phyloP scores from a whole-genome alignment of 306 rosid genomes.

The Dalbergia cochinchinensis region DNA sequence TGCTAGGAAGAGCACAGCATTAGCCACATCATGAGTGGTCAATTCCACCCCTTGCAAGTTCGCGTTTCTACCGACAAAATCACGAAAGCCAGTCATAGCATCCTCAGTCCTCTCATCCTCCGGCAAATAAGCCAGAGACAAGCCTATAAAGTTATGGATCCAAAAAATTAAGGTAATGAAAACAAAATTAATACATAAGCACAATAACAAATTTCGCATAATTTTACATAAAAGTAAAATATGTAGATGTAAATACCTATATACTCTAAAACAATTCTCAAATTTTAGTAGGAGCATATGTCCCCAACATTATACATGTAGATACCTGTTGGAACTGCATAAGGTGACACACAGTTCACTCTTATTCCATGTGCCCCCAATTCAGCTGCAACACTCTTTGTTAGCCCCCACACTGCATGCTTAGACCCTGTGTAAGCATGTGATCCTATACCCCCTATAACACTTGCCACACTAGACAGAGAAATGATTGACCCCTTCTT shows the following conservation, averaged over 20 bases:
- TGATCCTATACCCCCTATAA: slow-evolving; percentile 63
- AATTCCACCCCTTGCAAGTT: slow-evolving; percentile 81
- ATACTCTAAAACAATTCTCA: too few relatives aligned
- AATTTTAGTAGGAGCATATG: too few relatives aligned
- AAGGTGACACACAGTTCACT: slow-evolving; percentile 79
- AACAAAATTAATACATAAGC: too few relatives aligned
- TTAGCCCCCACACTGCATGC: slow-evolving; percentile 82
- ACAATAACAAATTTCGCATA: too few relatives aligned
- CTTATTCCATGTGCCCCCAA: slow-evolving; percentile 71
- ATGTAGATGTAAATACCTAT: too few relatives aligned
- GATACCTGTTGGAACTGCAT: slow-evolving; percentile 54
- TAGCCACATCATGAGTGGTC: slow-evolving; percentile 72
- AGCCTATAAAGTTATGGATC: slow-evolving; percentile 36
- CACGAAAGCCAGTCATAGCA: slow-evolving; percentile 51
- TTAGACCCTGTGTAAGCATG: slow-evolving; percentile 85
- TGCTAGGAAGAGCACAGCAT: slow-evolving; percentile 84
- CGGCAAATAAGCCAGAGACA: slow-evolving; percentile 74
- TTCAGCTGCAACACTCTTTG: slow-evolving; percentile 86
- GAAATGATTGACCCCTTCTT: slow-evolving; percentile 87
- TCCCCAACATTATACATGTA: too few relatives aligned
- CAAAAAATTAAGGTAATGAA: too few relatives aligned
- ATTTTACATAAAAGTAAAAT: too few relatives aligned
- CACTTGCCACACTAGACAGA: slow-evolving; percentile 62
- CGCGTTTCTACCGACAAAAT: slow-evolving; percentile 52
- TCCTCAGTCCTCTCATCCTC: slow-evolving; percentile 78